Conservation (phyloP, 805 yeast species). For the Kregervanrija pseudodelftensis region DNA sequence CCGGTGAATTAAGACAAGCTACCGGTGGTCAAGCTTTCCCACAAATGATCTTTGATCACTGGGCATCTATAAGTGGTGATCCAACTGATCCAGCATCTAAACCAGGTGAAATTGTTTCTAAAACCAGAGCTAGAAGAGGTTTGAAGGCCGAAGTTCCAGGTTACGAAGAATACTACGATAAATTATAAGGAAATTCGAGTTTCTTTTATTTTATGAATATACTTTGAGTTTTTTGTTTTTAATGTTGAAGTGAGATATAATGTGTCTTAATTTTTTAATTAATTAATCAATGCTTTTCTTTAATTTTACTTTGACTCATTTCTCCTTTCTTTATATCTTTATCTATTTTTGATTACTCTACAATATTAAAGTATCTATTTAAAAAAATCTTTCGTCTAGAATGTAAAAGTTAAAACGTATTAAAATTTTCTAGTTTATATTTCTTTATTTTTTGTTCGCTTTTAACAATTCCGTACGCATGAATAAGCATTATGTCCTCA, state of each 20-base stretch:
- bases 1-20: conserved; percentile 98
- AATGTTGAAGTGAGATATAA: not conserved
- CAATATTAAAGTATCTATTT: no score
- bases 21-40: conserved; percentile 99
- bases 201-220: not conserved
- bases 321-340: conserved; percentile 4
- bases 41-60: conserved; percentile 99
- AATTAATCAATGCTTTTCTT: conserved; percentile 1
- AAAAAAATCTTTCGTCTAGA: no score
- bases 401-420: no score
- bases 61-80: conserved; percentile 88
- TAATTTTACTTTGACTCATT: not conserved
- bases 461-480: no score
- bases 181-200: conserved; percentile 46
- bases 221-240: conserved; percentile 2
- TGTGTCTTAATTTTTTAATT: conserved; percentile 13
- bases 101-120: conserved; percentile 54
- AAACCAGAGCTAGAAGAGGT: conserved; percentile 90
- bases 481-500: no score
- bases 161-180: conserved; percentile 98
- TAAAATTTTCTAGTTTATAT: no score
- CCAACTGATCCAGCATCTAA: conserved; percentile 78
- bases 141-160: conserved; percentile 96
- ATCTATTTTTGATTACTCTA: not conserved
- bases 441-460: no score